A percentile compares a stretch with the other conserved stretches of the same genome.
phyloP scores from a whole-genome alignment of 345 rosid genomes.

The Crucihimalaya himalaica region DNA sequence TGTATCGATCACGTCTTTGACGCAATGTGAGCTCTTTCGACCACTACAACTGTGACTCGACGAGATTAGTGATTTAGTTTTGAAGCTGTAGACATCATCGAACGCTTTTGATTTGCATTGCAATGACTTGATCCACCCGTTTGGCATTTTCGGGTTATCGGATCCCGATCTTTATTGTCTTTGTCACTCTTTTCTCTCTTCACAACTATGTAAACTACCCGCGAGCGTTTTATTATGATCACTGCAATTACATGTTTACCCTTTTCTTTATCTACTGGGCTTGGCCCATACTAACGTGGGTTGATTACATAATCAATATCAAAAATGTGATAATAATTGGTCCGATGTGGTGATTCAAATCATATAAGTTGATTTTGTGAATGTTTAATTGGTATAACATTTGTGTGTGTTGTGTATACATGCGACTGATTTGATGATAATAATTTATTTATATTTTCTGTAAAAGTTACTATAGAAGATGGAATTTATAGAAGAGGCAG shows the following conservation, averaged over 20 bases:
- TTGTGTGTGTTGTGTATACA: not conserved
- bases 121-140: constrained; percentile 71
- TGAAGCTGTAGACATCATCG: constrained; percentile 66
- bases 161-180: not conserved
- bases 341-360: not conserved
- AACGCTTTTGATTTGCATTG: constrained; percentile 87
- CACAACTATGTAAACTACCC: constrained; percentile 1
- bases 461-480: not conserved
- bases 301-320: not conserved
- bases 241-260: not conserved
- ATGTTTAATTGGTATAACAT: not conserved
- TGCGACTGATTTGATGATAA: not conserved
- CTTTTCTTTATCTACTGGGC: not conserved
- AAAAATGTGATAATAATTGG: not conserved
- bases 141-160: constrained; percentile 57
- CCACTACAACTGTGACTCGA: constrained; percentile 59
- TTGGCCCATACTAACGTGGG: constrained; percentile 24
- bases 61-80: not conserved
- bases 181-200: not conserved
- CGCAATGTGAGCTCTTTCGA: constrained; percentile 42
- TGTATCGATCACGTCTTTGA: constrained; percentile 69
- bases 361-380: not conserved
- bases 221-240: constrained; percentile 14
- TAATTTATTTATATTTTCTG: not conserved
- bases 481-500: constrained; percentile 25